Evolutionary conservation across 192 early-diverging fungal genomes (phyloP), one percentile per base, ranked within the genome.

Genomic region (Coemansia guatemalensis): DNA sequence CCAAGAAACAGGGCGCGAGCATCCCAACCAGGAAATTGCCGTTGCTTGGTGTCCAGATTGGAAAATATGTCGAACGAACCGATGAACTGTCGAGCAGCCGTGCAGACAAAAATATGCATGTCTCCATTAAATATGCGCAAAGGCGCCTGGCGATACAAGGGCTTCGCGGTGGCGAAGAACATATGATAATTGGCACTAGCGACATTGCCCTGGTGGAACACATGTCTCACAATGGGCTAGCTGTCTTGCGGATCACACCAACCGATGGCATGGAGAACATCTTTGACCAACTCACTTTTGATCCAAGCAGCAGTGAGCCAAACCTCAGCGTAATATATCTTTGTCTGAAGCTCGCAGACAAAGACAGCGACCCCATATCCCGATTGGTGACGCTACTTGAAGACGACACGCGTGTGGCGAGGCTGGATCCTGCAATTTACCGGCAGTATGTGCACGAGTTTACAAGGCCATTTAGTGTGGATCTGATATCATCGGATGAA

Each of bases 401-500:
- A 17, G 17, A 61, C 5, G 61, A 54, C 14, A 48, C 63, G 48
- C 26, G 12, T 3, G 33, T 71, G 8, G 14, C 33, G 9, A 0
- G 26, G 7, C 49, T 78, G 24, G 68, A 61, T 26, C 20, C 11
- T 22, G 30, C 14, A 3, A 32, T 20, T 1, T 71, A 50, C 25
- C 27, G 54, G n/a, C 35, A 11, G n/a, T 67, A 62, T 30, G 53
- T 54, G 33, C 33, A 41, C 24, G 68, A 80, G 65, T 32, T 80
- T 23, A 65, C 56, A 41, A 74, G 58, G 39, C 62, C 68, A 2
- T 22, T 25, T 14, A 74, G 72, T 35, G 71, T 74, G 8, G 71
- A 80, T 39, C 32, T 73, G n/a, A 62, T 74, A 35, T 74, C 72
- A 0, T 74, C 78, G 2, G 57, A 56, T 1, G 78, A 80, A 18